Conservation (phyloP, 768 basidiomycete genomes). For the Mycena amicta region DNA sequence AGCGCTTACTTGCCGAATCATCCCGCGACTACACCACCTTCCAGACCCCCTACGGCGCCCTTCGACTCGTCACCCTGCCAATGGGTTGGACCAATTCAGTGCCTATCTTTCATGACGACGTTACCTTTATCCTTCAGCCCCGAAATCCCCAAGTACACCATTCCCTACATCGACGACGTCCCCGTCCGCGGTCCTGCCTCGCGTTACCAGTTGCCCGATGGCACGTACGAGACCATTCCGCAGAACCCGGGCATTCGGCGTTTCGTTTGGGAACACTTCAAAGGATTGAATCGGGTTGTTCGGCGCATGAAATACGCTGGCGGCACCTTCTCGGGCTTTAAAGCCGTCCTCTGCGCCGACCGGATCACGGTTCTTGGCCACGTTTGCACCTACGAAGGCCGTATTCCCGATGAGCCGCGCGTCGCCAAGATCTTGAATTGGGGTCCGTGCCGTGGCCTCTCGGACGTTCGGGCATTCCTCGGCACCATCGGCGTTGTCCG, state of each 20-base stretch:
- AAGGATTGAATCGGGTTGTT: constrained; percentile 25
- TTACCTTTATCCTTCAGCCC: constrained; percentile 28
- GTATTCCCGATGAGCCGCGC: constrained; percentile 20
- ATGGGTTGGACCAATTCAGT: constrained; percentile 32
- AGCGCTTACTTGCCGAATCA: constrained; percentile 24
- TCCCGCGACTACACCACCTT: constrained; percentile 36
- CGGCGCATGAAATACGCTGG: constrained; percentile 25
- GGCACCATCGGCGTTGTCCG: constrained; percentile 5
- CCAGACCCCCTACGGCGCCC: constrained; percentile 25
- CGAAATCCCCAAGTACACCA: constrained; percentile 25
- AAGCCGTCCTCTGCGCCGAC: constrained; percentile 23
- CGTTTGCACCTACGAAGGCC: constrained; percentile 30
- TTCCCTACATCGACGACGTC: constrained; percentile 33
- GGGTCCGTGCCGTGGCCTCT: constrained; percentile 1
- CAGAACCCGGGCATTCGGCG: constrained; percentile 26
- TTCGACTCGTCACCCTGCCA: constrained; percentile 25
- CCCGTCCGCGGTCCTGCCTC: constrained; percentile 26
- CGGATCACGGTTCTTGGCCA: constrained; percentile 29
- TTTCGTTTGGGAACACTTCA: constrained; percentile 26
- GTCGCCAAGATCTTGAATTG: constrained; percentile 27
- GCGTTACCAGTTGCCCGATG: constrained; percentile 20
- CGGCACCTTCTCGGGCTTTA: constrained; percentile 30
- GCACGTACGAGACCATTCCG: constrained; percentile 24
- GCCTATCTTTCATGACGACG: constrained; percentile 30
- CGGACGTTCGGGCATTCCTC: constrained; percentile 6